These are phyloP conservation scores for Crassisporium funariophilum DNA, from an alignment of 768 basidiomycete species.

Conservation along the genomic window DNA sequence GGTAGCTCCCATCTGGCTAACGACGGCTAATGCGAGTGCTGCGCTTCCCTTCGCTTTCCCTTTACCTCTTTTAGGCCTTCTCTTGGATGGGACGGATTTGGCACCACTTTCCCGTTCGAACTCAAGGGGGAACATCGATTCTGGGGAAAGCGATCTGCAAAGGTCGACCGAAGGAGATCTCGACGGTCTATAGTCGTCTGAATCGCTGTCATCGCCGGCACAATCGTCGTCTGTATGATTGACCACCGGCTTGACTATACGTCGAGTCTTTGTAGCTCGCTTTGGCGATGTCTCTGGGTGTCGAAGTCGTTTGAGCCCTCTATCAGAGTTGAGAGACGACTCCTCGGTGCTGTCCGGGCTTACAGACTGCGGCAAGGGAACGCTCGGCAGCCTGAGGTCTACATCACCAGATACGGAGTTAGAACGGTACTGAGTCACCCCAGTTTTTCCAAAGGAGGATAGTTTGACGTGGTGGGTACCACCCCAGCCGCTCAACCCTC, in stretches of 20 bases:
- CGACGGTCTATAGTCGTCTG: constrained; percentile 32
- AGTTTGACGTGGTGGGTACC: neutral
- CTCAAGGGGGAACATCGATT: constrained; percentile 2
- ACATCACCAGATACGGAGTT: too few species aligned
- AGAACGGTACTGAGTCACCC: neutral
- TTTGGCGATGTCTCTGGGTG: neutral
- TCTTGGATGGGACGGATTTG: constrained; percentile 21
- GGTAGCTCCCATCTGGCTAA: constrained; percentile 20
- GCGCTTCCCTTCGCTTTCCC: constrained; percentile 37
- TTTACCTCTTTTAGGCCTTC: constrained; percentile 22
- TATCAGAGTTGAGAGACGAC: neutral
- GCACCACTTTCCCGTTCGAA: constrained; percentile 5
- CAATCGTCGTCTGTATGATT: constrained; percentile 2
- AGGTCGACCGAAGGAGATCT: constrained; percentile 22
- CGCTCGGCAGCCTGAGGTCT: too few species aligned
- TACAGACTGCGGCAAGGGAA: neutral
- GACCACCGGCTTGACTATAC: neutral
- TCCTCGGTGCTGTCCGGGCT: neutral
- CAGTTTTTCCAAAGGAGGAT: neutral
- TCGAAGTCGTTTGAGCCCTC: neutral
- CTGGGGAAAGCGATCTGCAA: constrained; percentile 11
- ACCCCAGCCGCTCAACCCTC: neutral
- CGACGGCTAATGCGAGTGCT: constrained; percentile 33
- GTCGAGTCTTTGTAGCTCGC: neutral
- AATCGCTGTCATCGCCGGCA: constrained; percentile 27